These are phyloP conservation scores for Venturia nashicola DNA, from an alignment of 2,329 filamentous ascomycete species.

Conservation along the genomic window DNA sequence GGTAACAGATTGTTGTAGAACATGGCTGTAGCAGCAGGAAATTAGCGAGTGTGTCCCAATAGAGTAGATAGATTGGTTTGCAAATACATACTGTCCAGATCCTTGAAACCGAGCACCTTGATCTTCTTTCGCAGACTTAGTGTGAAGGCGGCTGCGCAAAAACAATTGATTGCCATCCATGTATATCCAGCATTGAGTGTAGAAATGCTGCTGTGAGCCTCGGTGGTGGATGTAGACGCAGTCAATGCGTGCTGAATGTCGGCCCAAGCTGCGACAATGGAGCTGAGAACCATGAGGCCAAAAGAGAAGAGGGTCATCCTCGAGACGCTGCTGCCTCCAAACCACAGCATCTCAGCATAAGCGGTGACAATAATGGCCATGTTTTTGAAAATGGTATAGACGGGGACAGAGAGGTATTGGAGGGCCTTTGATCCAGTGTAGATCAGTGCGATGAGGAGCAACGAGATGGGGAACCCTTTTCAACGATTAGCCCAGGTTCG, in stretches of 20 bases:
- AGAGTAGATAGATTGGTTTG: not conserved
- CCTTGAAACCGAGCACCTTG: conserved; percentile 98
- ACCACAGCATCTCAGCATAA: conserved; percentile 97
- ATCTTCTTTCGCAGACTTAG: conserved; percentile 95
- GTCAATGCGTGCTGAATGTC: conserved; percentile 79
- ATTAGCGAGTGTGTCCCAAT: not conserved
- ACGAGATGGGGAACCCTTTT: conserved; percentile 86
- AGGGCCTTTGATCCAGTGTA: conserved; percentile 95
- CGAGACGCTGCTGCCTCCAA: conserved; percentile 73
- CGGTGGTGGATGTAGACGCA: conserved; percentile 40
- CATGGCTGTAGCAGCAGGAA: conserved; percentile 56
- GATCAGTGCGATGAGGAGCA: conserved; percentile 96
- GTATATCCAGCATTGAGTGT: conserved; percentile 90
- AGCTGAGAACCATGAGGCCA: conserved; percentile 91
- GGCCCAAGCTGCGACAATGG: conserved; percentile 89
- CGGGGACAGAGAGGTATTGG: conserved; percentile 90
- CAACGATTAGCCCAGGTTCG: not conserved
- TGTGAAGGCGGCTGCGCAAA: conserved; percentile 83
- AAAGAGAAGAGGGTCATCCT: conserved; percentile 84
- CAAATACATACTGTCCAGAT: conserved; percentile 80
- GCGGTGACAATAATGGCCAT: conserved; percentile 96
- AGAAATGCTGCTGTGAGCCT: conserved; percentile 64
- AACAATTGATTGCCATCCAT: conserved; percentile 96
- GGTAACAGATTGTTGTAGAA: conserved; percentile 99
- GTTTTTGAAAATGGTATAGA: conserved; percentile 99